phyloP scores from a whole-genome alignment of 148 eudicot genomes.

The Rhododendron kiyosumense region DNA sequence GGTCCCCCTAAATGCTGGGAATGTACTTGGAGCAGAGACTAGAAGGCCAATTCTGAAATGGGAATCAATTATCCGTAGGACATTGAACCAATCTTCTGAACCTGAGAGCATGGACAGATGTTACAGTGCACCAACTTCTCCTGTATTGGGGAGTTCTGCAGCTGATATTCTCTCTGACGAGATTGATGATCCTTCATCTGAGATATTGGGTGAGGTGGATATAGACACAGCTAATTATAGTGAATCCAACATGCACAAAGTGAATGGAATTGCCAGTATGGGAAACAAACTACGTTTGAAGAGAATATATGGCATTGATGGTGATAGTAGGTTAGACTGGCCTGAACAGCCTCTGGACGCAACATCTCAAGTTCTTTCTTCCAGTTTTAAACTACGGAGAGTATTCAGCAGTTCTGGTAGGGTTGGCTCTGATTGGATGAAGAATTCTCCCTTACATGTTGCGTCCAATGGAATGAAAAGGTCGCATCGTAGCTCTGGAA shows the following conservation, averaged over 20 bases:
- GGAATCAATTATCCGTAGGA: slow-evolving; percentile 66
- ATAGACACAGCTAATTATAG: slow-evolving; percentile 9
- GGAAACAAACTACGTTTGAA: slow-evolving; percentile 39
- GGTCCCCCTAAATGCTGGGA: slow-evolving; percentile 83
- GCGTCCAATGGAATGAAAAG: slow-evolving; percentile 36
- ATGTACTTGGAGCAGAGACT: slow-evolving; percentile 81
- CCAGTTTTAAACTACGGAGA: slow-evolving; percentile 43
- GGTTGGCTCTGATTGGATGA: slow-evolving; percentile 41
- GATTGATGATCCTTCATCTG: slow-evolving; percentile 26
- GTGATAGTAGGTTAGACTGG: slow-evolving; percentile 58
- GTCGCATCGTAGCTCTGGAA: slow-evolving; percentile 50
- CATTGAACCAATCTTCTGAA: slow-evolving; percentile 56
- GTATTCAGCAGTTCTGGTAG: slow-evolving; percentile 54
- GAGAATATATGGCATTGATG: slow-evolving; percentile 46
- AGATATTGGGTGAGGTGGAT: slow-evolving; percentile 18
- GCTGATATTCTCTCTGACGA: slow-evolving; percentile 43
- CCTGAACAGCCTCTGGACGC: slow-evolving; percentile 46
- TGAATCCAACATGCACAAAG: slow-evolving; percentile 18
- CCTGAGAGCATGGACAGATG: slow-evolving; percentile 44
- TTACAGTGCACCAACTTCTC: slow-evolving; percentile 75
- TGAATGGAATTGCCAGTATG: slow-evolving; percentile 11
- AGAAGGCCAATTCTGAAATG: slow-evolving; percentile 70
- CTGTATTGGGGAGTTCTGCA: slow-evolving; percentile 47
- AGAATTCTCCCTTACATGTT: slow-evolving; percentile 22
- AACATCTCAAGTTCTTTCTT: slow-evolving; percentile 35